phyloP scores from a whole-genome alignment of 306 rosid genomes.

The Herpetospermum pedunculosum region DNA sequence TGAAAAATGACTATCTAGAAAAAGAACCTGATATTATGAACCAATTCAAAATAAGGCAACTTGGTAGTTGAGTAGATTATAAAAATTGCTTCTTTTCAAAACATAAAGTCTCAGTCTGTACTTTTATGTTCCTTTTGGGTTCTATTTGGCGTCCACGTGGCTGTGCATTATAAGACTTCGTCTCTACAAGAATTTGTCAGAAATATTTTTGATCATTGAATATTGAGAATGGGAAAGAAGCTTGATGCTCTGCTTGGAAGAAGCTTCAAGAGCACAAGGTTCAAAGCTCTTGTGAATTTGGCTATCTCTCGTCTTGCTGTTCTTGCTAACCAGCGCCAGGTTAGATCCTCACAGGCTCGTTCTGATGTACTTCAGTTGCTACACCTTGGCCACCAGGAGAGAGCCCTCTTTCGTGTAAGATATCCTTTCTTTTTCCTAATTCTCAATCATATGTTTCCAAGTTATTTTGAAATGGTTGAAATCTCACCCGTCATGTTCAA shows the following conservation, averaged over 20 bases:
- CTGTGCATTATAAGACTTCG: background rate
- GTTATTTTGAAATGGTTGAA: too few species aligned
- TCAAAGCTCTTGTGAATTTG: constrained; percentile 37
- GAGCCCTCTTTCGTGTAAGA: constrained; percentile 72
- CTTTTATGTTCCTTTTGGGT: background rate
- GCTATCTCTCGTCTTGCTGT: constrained; percentile 69
- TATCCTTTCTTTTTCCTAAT: too few species aligned
- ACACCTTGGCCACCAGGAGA: constrained; percentile 53
- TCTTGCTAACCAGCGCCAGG: constrained; percentile 54
- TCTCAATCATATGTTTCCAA: too few species aligned
- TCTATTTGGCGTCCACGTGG: background rate
- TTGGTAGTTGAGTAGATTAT: background rate
- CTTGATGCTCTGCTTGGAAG: constrained; percentile 59
- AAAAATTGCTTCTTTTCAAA: background rate
- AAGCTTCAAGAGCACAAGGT: constrained; percentile 42
- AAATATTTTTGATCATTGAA: too few species aligned
- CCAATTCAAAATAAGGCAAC: constrained; percentile 6
- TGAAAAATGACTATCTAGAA: background rate
- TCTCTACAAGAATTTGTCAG: background rate
- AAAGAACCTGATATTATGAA: background rate
- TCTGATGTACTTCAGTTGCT: constrained; percentile 72
- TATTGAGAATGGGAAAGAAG: constrained; percentile 86
- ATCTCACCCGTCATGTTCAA: too few species aligned
- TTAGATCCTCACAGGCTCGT: constrained; percentile 37
- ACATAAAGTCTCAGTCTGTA: background rate